Conservation (phyloP, 2,329 filamentous ascomycete species). For the Plectosphaerella cucumerina region DNA sequence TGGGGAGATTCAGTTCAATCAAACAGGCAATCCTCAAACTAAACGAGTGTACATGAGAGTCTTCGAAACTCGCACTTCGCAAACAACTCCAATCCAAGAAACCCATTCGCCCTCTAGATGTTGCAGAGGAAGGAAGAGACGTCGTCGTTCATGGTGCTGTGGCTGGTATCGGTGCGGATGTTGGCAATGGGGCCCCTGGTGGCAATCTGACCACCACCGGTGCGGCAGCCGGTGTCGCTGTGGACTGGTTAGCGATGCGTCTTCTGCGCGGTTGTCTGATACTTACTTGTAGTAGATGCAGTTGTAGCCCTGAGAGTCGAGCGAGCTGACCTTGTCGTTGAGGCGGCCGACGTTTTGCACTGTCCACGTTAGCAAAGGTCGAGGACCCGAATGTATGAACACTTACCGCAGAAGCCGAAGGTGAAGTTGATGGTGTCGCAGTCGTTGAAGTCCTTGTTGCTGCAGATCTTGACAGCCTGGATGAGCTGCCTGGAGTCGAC, state of each 20-base stretch:
- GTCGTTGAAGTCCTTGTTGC: slow-evolving; percentile 6
- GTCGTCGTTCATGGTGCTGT: slow-evolving; percentile 9
- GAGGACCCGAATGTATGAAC: not conserved
- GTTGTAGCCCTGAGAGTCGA: slow-evolving; percentile 7
- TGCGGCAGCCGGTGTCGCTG: slow-evolving; percentile 7
- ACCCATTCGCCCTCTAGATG: not conserved
- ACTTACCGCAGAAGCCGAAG: slow-evolving; percentile 8
- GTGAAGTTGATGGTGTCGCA: slow-evolving; percentile 7
- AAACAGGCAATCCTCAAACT: too few species aligned
- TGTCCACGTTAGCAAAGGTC: not conserved
- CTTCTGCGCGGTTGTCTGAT: not conserved
- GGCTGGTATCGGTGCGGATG: slow-evolving; percentile 4
- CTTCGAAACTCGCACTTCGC: too few species aligned
- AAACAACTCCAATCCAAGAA: too few species aligned
- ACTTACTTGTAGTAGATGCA: slow-evolving; percentile 8
- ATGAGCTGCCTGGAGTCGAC: not conserved
- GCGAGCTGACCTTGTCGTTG: slow-evolving; percentile 9
- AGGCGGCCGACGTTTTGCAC: slow-evolving; percentile 5
- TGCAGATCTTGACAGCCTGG: slow-evolving; percentile 5
- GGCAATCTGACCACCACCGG: slow-evolving; percentile 5
- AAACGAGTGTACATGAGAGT: too few species aligned
- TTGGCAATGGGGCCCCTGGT: slow-evolving; percentile 3
- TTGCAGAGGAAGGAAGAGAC: slow-evolving; percentile 9
- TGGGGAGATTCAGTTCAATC: too few species aligned
- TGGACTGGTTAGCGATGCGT: not conserved